A percentile compares a stretch with the other conserved stretches of the same genome.
These are phyloP conservation scores for Solanum piurae DNA, from an alignment of 257 asterid genomes.

Conservation along the genomic window DNA sequence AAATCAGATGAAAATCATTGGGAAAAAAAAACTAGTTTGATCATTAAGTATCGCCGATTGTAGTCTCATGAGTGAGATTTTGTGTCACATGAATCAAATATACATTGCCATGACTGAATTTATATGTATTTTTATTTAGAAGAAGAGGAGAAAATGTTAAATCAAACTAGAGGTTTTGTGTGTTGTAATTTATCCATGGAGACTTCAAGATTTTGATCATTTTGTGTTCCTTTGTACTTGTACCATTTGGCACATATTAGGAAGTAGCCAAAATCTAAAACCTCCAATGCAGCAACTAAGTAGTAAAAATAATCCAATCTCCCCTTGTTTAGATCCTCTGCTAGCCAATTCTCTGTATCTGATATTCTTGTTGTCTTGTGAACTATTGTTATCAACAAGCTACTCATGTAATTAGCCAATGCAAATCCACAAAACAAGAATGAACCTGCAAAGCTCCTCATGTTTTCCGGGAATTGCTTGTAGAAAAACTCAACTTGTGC, in stretches of 20 bases:
- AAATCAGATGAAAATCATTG: background rate
- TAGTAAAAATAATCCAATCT: constrained; percentile 26
- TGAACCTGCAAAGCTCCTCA: constrained; percentile 30
- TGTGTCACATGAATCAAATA: background rate
- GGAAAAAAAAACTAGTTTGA: background rate
- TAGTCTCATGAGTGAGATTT: background rate
- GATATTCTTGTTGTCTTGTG: constrained; percentile 6
- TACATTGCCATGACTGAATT: background rate
- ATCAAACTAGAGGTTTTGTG: constrained; percentile 10
- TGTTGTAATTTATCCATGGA: background rate
- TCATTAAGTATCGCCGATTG: too few species aligned
- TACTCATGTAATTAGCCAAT: constrained; percentile 12
- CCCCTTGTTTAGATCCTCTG: constrained; percentile 28
- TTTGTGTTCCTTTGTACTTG: constrained; percentile 18
- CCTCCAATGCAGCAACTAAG: constrained; percentile 11
- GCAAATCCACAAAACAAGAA: constrained; percentile 19
- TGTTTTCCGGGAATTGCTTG: constrained; percentile 28
- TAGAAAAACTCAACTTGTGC: constrained; percentile 22
- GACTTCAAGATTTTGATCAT: background rate
- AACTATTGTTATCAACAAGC: constrained; percentile 14
- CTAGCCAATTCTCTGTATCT: constrained; percentile 17
- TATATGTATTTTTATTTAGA: background rate
- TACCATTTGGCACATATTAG: constrained; percentile 23
- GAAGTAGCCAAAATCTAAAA: constrained; percentile 15
- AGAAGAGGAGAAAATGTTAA: background rate